A percentile compares a stretch with the other conserved stretches of the same genome.
These are phyloP conservation scores for Ogataea kodamae DNA, from an alignment of 805 yeast genomes.

Conservation along the genomic window DNA sequence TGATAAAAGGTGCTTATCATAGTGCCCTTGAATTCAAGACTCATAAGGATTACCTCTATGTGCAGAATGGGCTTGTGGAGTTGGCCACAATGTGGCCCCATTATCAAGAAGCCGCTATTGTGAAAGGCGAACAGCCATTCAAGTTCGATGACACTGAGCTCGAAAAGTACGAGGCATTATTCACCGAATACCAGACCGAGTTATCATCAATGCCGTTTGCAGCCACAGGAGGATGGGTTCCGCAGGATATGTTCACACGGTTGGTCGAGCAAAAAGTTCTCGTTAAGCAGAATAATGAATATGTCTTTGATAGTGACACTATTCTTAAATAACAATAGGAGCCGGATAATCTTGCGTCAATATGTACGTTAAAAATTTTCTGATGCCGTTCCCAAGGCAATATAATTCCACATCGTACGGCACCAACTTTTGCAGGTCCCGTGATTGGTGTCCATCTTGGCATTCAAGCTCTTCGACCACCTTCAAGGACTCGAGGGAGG, in stretches of 20 bases:
- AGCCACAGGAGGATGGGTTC: conserved; percentile 93
- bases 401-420: conserved; percentile 1
- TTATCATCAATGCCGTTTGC: conserved; percentile 74
- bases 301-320: conserved; percentile 33
- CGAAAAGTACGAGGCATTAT: conserved; percentile 51
- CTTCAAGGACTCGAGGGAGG: too few relatives aligned
- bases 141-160: conserved; percentile 55
- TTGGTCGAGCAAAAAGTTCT: conserved; percentile 67
- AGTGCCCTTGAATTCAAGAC: conserved; percentile 57
- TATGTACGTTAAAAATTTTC: conserved; percentile 1
- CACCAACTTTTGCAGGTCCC: conserved; percentile 1
- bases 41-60: conserved; percentile 57
- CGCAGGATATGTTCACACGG: conserved; percentile 84
- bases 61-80: conserved; percentile 65
- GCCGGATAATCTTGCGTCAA: neutral
- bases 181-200: conserved; percentile 66
- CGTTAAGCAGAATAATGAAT: conserved; percentile 51
- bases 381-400: conserved; percentile 7
- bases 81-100: conserved; percentile 67
- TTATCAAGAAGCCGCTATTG: conserved; percentile 55
- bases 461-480: too few relatives aligned
- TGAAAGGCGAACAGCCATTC: conserved; percentile 38
- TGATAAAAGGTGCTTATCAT: conserved; percentile 60
- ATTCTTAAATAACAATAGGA: conserved; percentile 15
- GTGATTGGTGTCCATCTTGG: too few relatives aligned